Conservation (phyloP, 2,329 filamentous ascomycete genomes). For the Rhynchosporium secalis region DNA sequence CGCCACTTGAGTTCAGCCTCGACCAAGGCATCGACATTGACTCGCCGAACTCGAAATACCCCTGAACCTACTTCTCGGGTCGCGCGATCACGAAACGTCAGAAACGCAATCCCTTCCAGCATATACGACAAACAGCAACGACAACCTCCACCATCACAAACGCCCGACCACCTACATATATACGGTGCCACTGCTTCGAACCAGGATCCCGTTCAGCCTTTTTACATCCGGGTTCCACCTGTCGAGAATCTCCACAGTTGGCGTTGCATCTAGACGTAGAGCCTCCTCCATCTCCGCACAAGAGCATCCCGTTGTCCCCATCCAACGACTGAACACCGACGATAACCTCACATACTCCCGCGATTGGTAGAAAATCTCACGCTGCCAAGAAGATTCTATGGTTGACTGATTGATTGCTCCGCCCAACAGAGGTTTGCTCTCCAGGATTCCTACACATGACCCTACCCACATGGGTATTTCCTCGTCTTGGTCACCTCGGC, state of each 20-base stretch:
- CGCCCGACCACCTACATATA: background rate
- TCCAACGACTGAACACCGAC: conserved; percentile 1
- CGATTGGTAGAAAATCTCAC: conserved; percentile 23
- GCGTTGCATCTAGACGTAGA: conserved; percentile 9
- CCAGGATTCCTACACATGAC: conserved; percentile 9
- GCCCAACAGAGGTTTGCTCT: conserved; percentile 17
- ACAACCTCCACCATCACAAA: background rate
- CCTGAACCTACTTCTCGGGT: background rate
- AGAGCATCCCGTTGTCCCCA: conserved; percentile 5
- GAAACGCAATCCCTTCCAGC: background rate
- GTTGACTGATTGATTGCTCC: conserved; percentile 15
- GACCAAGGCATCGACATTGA: background rate
- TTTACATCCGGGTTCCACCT: conserved; percentile 2
- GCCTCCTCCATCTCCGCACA: conserved; percentile 11
- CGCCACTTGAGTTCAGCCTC: conserved; percentile 17
- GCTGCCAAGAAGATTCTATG: conserved; percentile 10
- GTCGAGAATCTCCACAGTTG: conserved; percentile 4
- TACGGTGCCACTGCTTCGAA: conserved; percentile 8
- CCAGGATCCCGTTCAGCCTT: conserved; percentile 11
- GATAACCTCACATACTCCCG: conserved; percentile 8
- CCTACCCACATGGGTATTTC: conserved; percentile 14
- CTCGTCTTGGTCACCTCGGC: conserved; percentile 13
- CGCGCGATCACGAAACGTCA: background rate
- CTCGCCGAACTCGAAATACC: conserved; percentile 17
- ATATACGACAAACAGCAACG: background rate